Base-by-base conservation (phyloP, 1,284 basidiomycete species). In the Puccinia triticina region DNA sequence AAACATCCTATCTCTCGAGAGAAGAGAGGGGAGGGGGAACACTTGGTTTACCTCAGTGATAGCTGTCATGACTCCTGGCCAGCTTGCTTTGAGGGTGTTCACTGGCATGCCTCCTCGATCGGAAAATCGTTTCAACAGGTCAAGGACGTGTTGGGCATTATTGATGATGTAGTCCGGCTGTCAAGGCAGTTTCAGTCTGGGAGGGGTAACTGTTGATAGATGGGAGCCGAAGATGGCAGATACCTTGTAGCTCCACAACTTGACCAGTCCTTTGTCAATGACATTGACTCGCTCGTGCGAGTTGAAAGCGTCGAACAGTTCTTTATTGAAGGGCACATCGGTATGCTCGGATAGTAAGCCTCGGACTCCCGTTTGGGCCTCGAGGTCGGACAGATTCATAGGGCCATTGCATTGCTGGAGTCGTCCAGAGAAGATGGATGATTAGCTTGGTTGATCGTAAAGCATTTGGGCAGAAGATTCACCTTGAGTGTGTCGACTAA, bases 101-200 rank as follows among this genome's bases (percentile, higher is more conserved):
- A 81, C 40, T n/a, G 79, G 79, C 79, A 81, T 81, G 2, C 79
- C 79, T 32, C 79, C 71, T 10, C 71, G 53, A 32, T 59, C 61
- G 5, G 79, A 81, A 43, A 81, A 74, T 11, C 57, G 50, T 40
- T 81, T 34, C 18, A 81, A 48, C 4, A 81, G 57, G 18, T 81
- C 71, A 4, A 81, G 46, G 14, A 81, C 57, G 50, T 81, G 71
- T 74, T 81, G 53, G 8, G 79, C 46, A 43, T 74, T 81, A 26
- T 72, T 81, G 43, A 81, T 81, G 21, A 73, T 14, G 34, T 81
- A 74, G 48, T 81, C 79, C n/a, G 79, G 79, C 79, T 81, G 61
- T 50, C 7, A 43, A 43, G 40, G 12, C 12, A 43, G 40, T 43
- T 43, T 59, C 10, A 59, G 57, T 16, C 29, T 59, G 57, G 40